Evolutionary conservation across 768 basidiomycete genomes (phyloP), one percentile per base, ranked within the genome.

Genomic region (Russula dissimulans): DNA sequence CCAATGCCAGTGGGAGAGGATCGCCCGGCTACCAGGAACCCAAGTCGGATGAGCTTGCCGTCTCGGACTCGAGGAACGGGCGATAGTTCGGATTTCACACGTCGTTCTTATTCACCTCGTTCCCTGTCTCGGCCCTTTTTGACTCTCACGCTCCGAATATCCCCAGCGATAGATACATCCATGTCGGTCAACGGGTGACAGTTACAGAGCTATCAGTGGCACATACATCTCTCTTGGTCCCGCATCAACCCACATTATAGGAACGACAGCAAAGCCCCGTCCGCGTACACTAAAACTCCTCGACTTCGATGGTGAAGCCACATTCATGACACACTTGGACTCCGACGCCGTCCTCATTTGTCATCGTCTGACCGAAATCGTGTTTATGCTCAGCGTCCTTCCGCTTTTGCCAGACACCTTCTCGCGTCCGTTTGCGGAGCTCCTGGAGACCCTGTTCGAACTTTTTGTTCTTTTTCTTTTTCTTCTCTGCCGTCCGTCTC

Each of bases 391-490:
- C 89, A 58, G 82, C 83, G 63, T 97, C 93, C 68, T 87, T 83
- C 50, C 91, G 79, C 62, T 83, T 78, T 71, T 95, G 94, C 86
- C 91, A 95, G 12, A 91, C 81, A 31, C 91, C 89, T 71, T 93
- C 92, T 66, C 89, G 82, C 2, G 95, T 97, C 62, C 88, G 80
- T 67, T 81, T 83, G 42, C 95, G 81, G 46, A 97, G 74, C 68
- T 97, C 93, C 68, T 77, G 82, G 58, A 99, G 73, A 45, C 91
- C 83, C 66, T 95, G 85, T 69, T 97, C 95, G 66, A 98, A 98
- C 70, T 99, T 98, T 71, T 85, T 91, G 66, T 89, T 89, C 77
- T 91, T 89, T 72, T 91, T 89, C 69, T 86, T 86, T 69, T 86
- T 89, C 78, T 94, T 95, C 68, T 90, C 91, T 22, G 77, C 79